Percentiles rank a stretch among this genome's conserved stretches.
phyloP scores from a whole-genome alignment of 2,329 filamentous ascomycete genomes.

The Fusarium clavum region DNA sequence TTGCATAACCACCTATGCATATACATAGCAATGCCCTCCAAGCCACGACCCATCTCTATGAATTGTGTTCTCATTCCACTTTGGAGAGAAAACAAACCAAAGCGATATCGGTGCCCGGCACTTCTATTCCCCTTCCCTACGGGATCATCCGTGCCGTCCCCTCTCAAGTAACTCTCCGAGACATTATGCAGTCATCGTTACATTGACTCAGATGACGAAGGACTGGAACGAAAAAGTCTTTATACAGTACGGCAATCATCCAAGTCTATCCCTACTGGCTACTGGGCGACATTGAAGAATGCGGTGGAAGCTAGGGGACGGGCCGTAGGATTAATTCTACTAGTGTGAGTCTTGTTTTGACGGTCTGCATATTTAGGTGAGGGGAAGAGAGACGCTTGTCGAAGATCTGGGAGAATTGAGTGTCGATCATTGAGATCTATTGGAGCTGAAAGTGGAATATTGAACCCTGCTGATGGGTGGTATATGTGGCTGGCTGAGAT shows the following conservation, averaged over 20 bases:
- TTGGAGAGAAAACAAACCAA: neutral
- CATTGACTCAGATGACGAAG: neutral
- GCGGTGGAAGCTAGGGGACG: neutral
- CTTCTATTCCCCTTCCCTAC: neutral
- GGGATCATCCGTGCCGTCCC: neutral
- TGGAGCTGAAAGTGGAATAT: neutral
- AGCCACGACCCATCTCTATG: neutral
- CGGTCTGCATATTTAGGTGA: neutral
- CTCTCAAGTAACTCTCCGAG: neutral
- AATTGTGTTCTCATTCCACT: rapidly evolving
- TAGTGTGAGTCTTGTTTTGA: neutral
- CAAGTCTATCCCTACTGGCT: neutral
- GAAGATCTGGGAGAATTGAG: rapidly evolving
- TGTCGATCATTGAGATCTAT: neutral
- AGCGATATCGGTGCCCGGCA: neutral
- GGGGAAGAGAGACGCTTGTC: neutral
- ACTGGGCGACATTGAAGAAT: neutral
- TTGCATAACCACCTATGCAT: neutral
- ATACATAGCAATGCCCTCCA: rapidly evolving
- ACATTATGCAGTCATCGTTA: neutral
- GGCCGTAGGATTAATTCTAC: neutral
- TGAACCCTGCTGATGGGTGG: neutral
- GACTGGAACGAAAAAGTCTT: neutral
- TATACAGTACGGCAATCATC: neutral
- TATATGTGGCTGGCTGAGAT: neutral